Evolutionary conservation across 495 filamentous ascomycete species (phyloP), one percentile per base, ranked within the genome.

Genomic region (Bathelium albidoporum): DNA sequence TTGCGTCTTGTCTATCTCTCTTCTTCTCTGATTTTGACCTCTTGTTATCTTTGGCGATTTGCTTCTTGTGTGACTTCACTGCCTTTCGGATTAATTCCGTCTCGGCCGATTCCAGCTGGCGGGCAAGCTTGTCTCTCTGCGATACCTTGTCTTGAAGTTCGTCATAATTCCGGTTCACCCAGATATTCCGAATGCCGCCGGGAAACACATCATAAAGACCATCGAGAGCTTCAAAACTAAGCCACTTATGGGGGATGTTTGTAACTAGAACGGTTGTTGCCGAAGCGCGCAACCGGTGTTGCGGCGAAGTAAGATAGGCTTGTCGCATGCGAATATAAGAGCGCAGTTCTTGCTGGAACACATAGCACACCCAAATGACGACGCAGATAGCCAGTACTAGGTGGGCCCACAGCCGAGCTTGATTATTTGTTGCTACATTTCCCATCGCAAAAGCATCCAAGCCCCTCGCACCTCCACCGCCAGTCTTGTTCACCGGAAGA

Each of bases 151-250:
- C 88, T 59, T 89, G 81, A 14, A 98, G 82, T 29, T 89, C 85
- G 61, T 94, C 90, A 63, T 88, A 93, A 70, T 97, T 89, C 26
- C 94, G 86, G 60, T 96, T 97, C 65, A 97, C 87, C 90, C 92
- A 98, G 36, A 97, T 91, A 72, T 97, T 97, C 61, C 91, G 85
- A 72, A 98, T 86, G 58, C 94, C 94, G 45, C 94, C 94, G 2
- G 94, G 94, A 69, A 96, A 98, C 7, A 97, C 91, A 73, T 98
- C 94, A 68, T 94, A 98, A n/a, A 98, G 78, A 0, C 83, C 85
- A 45, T 86, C 81, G 14, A 98, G 79, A 11, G 90, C 88, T 59
- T 95, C 85, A 49, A 88, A 79, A 28, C 81, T 88, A 14, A 95
- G 83, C 93, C 93, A 97, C 70, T 90, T 90, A 32, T 82, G 79